A percentile compares a stretch with the other conserved stretches of the same genome.
These are phyloP conservation scores for Cladosporium sp. DNA, from an alignment of 2,329 filamentous ascomycete species.

Conservation along the genomic window DNA sequence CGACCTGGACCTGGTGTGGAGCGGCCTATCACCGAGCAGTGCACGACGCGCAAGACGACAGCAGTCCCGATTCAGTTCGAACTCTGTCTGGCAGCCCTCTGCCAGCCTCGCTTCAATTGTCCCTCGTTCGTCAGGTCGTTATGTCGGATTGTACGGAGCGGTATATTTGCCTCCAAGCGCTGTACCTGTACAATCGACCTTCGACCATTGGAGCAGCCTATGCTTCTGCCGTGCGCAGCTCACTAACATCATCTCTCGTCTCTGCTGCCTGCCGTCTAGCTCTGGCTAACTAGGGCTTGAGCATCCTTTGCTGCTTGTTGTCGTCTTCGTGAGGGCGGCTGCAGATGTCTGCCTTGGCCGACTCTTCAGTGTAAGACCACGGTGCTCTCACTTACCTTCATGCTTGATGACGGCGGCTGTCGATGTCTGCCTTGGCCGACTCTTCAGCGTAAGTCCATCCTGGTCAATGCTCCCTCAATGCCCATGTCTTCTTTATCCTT, in stretches of 20 bases:
- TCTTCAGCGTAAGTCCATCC: too few species aligned
- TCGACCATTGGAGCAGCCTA: background rate
- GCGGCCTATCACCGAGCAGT: slow-evolving; percentile 1
- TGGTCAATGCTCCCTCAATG: too few species aligned
- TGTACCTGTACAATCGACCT: background rate
- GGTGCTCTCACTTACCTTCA: background rate
- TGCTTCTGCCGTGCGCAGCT: background rate
- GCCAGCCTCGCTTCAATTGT: background rate
- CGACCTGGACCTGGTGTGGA: background rate
- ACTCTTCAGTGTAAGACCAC: background rate
- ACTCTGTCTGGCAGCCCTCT: background rate
- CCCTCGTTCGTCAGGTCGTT: background rate
- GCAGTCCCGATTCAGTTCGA: slow-evolving; percentile 1
- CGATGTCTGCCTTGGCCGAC: background rate
- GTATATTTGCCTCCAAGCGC: background rate
- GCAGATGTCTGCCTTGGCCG: background rate
- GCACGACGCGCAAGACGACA: slow-evolving; percentile 2
- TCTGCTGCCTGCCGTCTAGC: background rate
- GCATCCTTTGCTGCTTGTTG: too few species aligned
- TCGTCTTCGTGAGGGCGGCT: too few species aligned
- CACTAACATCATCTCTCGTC: background rate
- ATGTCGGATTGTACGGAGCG: background rate
- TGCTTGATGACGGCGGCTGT: background rate
- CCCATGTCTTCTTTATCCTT: background rate
- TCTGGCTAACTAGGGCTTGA: background rate